Percentiles rank a stretch among this genome's conserved stretches.
Evolutionary conservation across 2,329 filamentous ascomycete genomes (phyloP).

Genomic region (Clarireedia paspali): DNA sequence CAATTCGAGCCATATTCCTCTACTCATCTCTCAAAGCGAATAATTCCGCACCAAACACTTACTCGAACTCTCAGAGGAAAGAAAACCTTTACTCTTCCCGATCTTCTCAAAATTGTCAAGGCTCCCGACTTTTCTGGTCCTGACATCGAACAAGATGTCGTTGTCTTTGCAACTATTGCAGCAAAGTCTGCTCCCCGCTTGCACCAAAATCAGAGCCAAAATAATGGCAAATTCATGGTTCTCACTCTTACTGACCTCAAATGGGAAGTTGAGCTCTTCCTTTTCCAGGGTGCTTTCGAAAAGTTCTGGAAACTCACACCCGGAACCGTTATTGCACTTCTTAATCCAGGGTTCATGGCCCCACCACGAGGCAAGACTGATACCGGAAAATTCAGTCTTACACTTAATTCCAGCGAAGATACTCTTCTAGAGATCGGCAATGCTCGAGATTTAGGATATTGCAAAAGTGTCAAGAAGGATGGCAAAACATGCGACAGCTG

Average conservation of each 20-base stretch:
- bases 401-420: conserved; percentile 78
- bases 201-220: conserved; percentile 44
- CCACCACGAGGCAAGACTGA: conserved; percentile 68
- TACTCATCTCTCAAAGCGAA: conserved; percentile 73
- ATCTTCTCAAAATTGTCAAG: conserved; percentile 74
- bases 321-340: conserved; percentile 84
- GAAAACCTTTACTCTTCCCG: conserved; percentile 68
- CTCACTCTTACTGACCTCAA: conserved; percentile 80
- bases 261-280: conserved; percentile 84
- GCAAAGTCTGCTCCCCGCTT: conserved; percentile 75
- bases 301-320: conserved; percentile 90
- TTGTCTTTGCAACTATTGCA: conserved; percentile 81
- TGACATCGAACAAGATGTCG: conserved; percentile 76
- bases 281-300: conserved; percentile 86
- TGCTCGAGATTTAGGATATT: conserved; percentile 80
- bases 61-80: conserved; percentile 72
- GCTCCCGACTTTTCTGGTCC: conserved; percentile 76
- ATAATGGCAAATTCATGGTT: conserved; percentile 82
- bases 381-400: conserved; percentile 77
- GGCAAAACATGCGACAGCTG: conserved; percentile 73
- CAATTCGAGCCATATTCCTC: conserved; percentile 82
- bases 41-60: conserved; percentile 73
- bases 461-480: conserved; percentile 77
- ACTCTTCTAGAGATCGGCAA: conserved; percentile 83
- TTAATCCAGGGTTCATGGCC: conserved; percentile 88